phyloP scores from a whole-genome alignment of 148 eudicot genomes.

The Persicaria maculosa region DNA sequence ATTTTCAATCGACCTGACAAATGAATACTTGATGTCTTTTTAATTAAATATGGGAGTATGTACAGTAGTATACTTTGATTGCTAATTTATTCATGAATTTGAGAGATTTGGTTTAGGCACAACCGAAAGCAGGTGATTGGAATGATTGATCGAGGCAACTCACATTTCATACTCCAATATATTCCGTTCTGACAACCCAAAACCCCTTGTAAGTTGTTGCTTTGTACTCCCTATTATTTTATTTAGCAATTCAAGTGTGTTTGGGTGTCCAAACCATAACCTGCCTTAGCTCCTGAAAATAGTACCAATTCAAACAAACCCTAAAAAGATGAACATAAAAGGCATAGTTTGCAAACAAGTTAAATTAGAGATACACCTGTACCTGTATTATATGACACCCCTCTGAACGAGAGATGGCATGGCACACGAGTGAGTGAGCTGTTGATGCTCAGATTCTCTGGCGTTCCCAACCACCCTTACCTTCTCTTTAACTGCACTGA shows the following conservation, averaged over 20 bases:
- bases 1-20: too few relatives aligned
- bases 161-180: background rate
- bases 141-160: conserved; percentile 4
- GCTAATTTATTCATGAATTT: background rate
- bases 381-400: too few relatives aligned
- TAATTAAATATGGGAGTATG: too few relatives aligned
- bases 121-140: conserved; percentile 6
- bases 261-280: too few relatives aligned
- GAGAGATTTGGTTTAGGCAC: background rate
- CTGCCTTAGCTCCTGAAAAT: too few relatives aligned
- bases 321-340: too few relatives aligned
- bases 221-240: too few relatives aligned
- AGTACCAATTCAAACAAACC: too few relatives aligned
- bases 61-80: background rate
- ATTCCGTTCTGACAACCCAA: background rate
- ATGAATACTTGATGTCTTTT: too few relatives aligned
- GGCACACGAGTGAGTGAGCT: conserved; percentile 35
- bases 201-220: background rate
- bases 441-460: conserved; percentile 5
- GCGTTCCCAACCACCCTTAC: background rate
- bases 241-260: too few relatives aligned
- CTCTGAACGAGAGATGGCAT: conserved; percentile 24
- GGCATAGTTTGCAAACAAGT: too few relatives aligned
- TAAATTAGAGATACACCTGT: too few relatives aligned
- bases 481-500: background rate